Percentiles rank a stretch among this genome's conserved stretches.
phyloP scores from a whole-genome alignment of 2,329 filamentous ascomycete genomes.

The Alternaria sp. region DNA sequence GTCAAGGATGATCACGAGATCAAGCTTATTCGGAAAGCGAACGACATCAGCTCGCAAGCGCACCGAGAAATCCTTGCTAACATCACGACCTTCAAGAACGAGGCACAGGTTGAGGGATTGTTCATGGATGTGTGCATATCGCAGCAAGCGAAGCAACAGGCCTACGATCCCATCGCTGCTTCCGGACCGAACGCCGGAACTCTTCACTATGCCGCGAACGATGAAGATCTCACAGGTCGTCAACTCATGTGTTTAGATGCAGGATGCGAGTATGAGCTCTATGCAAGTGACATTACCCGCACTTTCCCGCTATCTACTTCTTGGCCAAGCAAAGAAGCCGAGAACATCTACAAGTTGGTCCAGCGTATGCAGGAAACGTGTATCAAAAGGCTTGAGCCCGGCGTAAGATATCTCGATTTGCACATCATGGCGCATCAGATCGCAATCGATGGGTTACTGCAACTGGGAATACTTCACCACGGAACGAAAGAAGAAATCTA shows the following conservation, averaged over 20 bases:
- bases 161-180: slow-evolving; percentile 89
- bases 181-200: slow-evolving; percentile 82
- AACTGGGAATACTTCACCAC: slow-evolving; percentile 73
- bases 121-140: slow-evolving; percentile 77
- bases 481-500: slow-evolving; percentile 74
- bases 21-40: slow-evolving; percentile 78
- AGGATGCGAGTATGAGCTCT: slow-evolving; percentile 82
- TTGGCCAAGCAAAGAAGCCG: slow-evolving; percentile 71
- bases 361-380: slow-evolving; percentile 80
- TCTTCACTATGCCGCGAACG: slow-evolving; percentile 85
- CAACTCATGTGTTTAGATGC: slow-evolving; percentile 86
- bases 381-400: slow-evolving; percentile 71
- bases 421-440: slow-evolving; percentile 76
- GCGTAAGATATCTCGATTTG: slow-evolving; percentile 72
- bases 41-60: slow-evolving; percentile 77
- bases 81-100: slow-evolving; percentile 70
- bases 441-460: slow-evolving; percentile 72
- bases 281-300: slow-evolving; percentile 88
- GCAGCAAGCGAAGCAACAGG: slow-evolving; percentile 75
- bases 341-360: slow-evolving; percentile 78
- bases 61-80: slow-evolving; percentile 74
- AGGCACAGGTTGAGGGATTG: slow-evolving; percentile 81
- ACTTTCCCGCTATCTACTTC: slow-evolving; percentile 79
- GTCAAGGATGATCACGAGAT: slow-evolving; percentile 87
- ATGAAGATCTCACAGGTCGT: slow-evolving; percentile 71